These are phyloP conservation scores for Hansfordia pulvinata DNA, from an alignment of 2,329 filamentous ascomycete genomes.

Conservation along the genomic window DNA sequence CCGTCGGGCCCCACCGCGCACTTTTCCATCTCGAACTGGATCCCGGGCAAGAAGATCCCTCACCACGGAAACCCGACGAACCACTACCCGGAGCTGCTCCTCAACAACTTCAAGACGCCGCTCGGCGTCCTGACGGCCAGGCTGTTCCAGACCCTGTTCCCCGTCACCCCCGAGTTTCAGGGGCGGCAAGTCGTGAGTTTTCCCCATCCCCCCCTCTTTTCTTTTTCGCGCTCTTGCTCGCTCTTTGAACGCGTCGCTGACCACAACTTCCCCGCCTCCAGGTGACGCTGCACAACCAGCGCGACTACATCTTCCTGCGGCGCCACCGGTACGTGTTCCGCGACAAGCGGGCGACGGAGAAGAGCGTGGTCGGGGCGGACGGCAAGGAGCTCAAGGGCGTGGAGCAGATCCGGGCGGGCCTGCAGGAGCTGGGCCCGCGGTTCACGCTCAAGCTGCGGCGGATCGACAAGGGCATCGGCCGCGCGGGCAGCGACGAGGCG, in stretches of 20 bases:
- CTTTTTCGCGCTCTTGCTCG: too few species aligned
- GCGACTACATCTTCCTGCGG: slow-evolving; percentile 90
- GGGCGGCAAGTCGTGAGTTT: slow-evolving; percentile 73
- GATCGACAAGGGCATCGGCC: slow-evolving; percentile 76
- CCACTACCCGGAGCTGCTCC: slow-evolving; percentile 77
- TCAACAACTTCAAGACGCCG: slow-evolving; percentile 92
- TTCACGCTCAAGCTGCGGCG: slow-evolving; percentile 73
- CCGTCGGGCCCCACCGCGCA: slow-evolving; percentile 83
- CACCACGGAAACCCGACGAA: slow-evolving; percentile 82
- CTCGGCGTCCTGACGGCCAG: slow-evolving; percentile 79
- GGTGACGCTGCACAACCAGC: slow-evolving; percentile 88
- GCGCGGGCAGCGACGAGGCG: slow-evolving; percentile 54
- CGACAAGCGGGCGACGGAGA: slow-evolving; percentile 77
- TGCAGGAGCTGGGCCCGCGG: slow-evolving; percentile 80
- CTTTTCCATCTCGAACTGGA: slow-evolving; percentile 82
- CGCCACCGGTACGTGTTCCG: slow-evolving; percentile 87
- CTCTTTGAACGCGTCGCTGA: too few species aligned
- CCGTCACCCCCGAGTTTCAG: slow-evolving; percentile 66
- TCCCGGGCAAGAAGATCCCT: slow-evolving; percentile 75
- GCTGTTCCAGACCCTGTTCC: slow-evolving; percentile 70
- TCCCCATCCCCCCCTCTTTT: too few species aligned
- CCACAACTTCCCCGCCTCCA: too few species aligned
- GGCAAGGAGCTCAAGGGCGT: slow-evolving; percentile 75
- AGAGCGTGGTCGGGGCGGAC: slow-evolving; percentile 68
- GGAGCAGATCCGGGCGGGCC: slow-evolving; percentile 70